A percentile compares a stretch with the other conserved stretches of the same genome.
phyloP scores from a whole-genome alignment of 305 asterid species.

The Fraxinus platypoda region DNA sequence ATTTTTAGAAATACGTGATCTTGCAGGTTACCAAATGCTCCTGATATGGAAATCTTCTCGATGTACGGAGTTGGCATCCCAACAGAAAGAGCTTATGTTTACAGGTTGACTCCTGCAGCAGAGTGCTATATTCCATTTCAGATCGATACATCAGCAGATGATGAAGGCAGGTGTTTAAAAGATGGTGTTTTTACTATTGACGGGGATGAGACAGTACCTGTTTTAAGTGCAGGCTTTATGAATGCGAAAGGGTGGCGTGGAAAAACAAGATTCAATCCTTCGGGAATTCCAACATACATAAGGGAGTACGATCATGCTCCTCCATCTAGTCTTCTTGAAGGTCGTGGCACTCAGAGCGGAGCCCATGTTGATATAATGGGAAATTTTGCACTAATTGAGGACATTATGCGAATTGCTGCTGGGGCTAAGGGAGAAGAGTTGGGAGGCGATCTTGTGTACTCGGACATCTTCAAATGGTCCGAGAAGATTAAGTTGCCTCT shows the following conservation, averaged over 20 bases:
- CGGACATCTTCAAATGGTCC: conserved; percentile 74
- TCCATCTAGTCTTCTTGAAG: conserved; percentile 69
- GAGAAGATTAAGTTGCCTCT: conserved; percentile 59
- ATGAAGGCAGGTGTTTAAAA: conserved; percentile 31
- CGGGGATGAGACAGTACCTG: conserved; percentile 90
- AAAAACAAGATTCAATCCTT: conserved; percentile 72
- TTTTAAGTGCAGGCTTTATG: conserved; percentile 80
- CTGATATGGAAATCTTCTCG: conserved; percentile 80
- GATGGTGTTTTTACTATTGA: conserved; percentile 65
- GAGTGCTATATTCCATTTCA: conserved; percentile 79
- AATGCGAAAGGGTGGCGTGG: conserved; percentile 91
- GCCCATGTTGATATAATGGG: conserved; percentile 92
- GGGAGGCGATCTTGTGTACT: conserved; percentile 75
- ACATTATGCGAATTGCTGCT: conserved; percentile 70
- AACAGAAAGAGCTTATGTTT: conserved; percentile 79
- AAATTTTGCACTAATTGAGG: conserved; percentile 77
- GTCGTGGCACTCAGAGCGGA: conserved; percentile 92
- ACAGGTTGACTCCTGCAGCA: conserved; percentile 54
- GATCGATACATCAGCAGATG: conserved; percentile 67
- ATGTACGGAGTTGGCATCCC: conserved; percentile 85
- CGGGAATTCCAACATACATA: conserved; percentile 55
- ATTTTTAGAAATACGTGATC: not conserved
- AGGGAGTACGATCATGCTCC: conserved; percentile 85
- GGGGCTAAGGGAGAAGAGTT: conserved; percentile 73
- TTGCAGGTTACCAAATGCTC: conserved; percentile 80